Evolutionary conservation across 1,284 basidiomycete species (phyloP).

Genomic region (Ceratobasidium sp.): DNA sequence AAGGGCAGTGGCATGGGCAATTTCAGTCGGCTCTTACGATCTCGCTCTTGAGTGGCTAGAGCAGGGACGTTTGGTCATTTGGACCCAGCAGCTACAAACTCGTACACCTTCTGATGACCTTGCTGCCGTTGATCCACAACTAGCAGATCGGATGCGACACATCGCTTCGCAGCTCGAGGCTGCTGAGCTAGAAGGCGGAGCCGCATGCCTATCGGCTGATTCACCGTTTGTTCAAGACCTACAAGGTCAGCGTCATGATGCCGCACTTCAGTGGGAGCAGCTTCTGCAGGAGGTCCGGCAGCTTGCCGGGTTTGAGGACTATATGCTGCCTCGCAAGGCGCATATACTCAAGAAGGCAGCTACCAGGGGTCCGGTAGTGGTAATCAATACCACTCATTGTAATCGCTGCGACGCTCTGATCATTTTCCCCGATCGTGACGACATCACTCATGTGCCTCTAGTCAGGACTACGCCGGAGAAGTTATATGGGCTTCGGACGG

Average conservation of each 20-base stretch:
- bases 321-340: conserved; percentile 7
- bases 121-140: background rate
- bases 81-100: conserved; percentile 15
- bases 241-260: too few relatives aligned
- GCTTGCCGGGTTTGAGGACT: conserved; percentile 4
- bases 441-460: background rate
- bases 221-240: too few relatives aligned
- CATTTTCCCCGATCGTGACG: background rate
- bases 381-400: background rate
- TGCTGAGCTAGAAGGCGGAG: background rate
- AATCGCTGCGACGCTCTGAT: conserved; percentile 8
- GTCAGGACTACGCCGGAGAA: background rate
- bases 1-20: background rate
- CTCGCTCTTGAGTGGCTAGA: conserved; percentile 28
- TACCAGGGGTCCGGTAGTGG: background rate
- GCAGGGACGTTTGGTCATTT: conserved; percentile 7
- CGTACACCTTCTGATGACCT: conserved; percentile 23
- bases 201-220: too few relatives aligned
- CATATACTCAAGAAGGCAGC: background rate
- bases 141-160: background rate
- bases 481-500: too few relatives aligned
- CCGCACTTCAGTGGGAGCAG: too few relatives aligned
- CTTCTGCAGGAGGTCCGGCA: too few relatives aligned
- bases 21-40: background rate
- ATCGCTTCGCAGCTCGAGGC: background rate